A percentile compares a stretch with the other conserved stretches of the same genome.
Evolutionary conservation across 1,139 yeast species (phyloP).

Genomic region (Casaregolazyma suthepensis): DNA sequence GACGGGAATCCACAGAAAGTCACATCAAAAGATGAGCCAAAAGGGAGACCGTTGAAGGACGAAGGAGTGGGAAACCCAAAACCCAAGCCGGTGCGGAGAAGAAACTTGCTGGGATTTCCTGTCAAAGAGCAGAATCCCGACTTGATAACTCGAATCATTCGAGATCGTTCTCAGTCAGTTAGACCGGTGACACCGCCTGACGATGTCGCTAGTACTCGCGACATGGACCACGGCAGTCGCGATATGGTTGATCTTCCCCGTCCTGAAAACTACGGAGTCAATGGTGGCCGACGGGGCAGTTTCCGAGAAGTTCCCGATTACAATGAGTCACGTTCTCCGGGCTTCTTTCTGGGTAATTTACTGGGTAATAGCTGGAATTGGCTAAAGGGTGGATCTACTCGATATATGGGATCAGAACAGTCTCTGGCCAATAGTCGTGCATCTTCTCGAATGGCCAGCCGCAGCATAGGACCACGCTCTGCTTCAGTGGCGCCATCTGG

Average conservation of each 20-base stretch:
- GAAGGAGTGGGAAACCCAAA: not conserved
- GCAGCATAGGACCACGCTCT: not conserved
- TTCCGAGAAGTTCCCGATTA: constrained; percentile 3
- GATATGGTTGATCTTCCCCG: constrained; percentile 5
- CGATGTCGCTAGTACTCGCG: not conserved
- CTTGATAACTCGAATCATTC: constrained; percentile 4
- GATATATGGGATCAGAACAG: constrained; percentile 3
- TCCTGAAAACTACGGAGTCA: constrained; percentile 7
- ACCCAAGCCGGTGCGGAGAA: not conserved
- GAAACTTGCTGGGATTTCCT: not conserved
- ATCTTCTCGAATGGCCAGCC: not conserved
- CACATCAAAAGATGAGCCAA: not conserved
- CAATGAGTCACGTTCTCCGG: not conserved
- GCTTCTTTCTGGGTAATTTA: not conserved
- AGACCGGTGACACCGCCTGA: not conserved
- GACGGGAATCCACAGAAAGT: not conserved
- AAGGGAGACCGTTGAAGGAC: not conserved
- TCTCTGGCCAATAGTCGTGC: not conserved
- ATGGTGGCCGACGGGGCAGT: constrained; percentile 5
- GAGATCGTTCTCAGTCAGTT: constrained; percentile 1
- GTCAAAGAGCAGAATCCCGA: constrained; percentile 1
- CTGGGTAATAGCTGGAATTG: constrained; percentile 1
- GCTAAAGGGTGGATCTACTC: not conserved
- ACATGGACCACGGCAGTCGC: not conserved
- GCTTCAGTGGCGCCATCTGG: not conserved